Evolutionary conservation across 2,329 filamentous ascomycete species (phyloP).

Genomic region (Scolecobasidium constrictum): DNA sequence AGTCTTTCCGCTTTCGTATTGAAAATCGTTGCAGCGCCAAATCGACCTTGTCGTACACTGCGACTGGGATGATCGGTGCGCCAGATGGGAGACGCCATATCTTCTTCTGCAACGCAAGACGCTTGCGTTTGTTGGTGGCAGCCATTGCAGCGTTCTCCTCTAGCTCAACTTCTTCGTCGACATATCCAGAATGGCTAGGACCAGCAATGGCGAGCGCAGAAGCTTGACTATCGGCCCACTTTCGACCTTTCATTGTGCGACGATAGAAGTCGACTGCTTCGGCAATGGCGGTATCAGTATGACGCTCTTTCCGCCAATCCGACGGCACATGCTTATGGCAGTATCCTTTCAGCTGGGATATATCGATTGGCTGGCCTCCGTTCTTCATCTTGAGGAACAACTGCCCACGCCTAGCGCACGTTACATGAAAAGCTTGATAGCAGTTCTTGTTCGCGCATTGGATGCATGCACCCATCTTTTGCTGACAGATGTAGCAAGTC

Average conservation of each 20-base stretch:
- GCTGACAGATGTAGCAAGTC: conserved; percentile 91
- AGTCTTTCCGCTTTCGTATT: conserved; percentile 82
- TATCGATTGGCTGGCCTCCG: conserved; percentile 65
- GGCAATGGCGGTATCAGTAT: conserved; percentile 66
- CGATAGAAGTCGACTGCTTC: conserved; percentile 86
- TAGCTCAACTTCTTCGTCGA: conserved; percentile 18
- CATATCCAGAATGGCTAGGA: conserved; percentile 45
- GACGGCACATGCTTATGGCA: conserved; percentile 89
- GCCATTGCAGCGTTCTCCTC: conserved; percentile 42
- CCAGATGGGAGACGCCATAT: conserved; percentile 91
- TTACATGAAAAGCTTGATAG: conserved; percentile 95
- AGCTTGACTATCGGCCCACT: conserved; percentile 86
- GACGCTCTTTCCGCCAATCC: conserved; percentile 80
- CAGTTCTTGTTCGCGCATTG: conserved; percentile 97
- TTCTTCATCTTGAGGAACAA: conserved; percentile 97
- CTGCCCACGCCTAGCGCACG: conserved; percentile 78
- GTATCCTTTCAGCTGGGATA: conserved; percentile 80
- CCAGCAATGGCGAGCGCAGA: conserved; percentile 74
- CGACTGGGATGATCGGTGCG: conserved; percentile 84
- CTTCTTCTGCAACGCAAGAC: conserved; percentile 46
- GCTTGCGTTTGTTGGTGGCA: conserved; percentile 50
- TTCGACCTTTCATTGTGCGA: conserved; percentile 73
- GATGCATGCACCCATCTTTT: conserved; percentile 96
- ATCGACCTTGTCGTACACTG: conserved; percentile 78
- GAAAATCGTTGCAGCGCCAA: conserved; percentile 72